Percentiles rank a stretch among this genome's conserved stretches.
Evolutionary conservation across 495 filamentous ascomycete genomes (phyloP).

Genomic region (Beverwykella pulmonaria): DNA sequence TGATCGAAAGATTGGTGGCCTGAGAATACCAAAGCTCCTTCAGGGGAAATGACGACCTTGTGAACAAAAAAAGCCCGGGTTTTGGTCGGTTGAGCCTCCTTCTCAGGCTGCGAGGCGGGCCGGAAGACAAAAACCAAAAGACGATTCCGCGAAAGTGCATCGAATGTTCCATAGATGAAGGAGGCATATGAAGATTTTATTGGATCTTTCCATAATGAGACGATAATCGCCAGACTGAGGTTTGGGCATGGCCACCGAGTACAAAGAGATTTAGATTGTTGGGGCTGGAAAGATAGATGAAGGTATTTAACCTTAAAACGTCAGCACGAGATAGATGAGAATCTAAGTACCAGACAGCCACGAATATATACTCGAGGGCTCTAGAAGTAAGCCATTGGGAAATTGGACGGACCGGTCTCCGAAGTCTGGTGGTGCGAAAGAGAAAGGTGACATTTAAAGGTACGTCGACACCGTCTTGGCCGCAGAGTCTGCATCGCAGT

Average conservation of each 20-base stretch:
- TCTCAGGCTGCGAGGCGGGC: conserved; percentile 1
- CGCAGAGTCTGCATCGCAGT: background rate
- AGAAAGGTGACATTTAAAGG: conserved; percentile 2
- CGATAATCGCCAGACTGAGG: conserved; percentile 15
- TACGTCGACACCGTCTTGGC: conserved; percentile 13
- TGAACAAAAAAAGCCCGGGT: conserved; percentile 16
- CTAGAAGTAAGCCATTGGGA: background rate
- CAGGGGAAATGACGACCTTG: conserved; percentile 13
- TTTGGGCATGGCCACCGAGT: conserved; percentile 21
- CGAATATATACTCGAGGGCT: conserved; percentile 14
- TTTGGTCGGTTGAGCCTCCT: conserved; percentile 30
- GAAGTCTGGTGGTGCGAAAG: conserved; percentile 14
- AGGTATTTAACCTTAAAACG: conserved; percentile 30
- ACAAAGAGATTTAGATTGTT: conserved; percentile 17
- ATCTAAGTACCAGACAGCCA: conserved; percentile 19
- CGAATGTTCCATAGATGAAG: conserved; percentile 28
- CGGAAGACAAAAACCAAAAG: background rate
- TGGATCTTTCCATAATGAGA: conserved; percentile 11
- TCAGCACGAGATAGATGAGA: conserved; percentile 26
- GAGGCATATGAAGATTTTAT: conserved; percentile 6
- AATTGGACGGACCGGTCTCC: conserved; percentile 26
- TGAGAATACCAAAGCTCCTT: conserved; percentile 15
- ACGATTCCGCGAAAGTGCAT: background rate
- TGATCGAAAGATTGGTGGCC: background rate
- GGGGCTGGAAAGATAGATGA: conserved; percentile 16